A percentile compares a stretch with the other conserved stretches of the same genome.
Conservation (phyloP, 2,329 filamentous ascomycete genomes). For the Botrytis squamosa region DNA sequence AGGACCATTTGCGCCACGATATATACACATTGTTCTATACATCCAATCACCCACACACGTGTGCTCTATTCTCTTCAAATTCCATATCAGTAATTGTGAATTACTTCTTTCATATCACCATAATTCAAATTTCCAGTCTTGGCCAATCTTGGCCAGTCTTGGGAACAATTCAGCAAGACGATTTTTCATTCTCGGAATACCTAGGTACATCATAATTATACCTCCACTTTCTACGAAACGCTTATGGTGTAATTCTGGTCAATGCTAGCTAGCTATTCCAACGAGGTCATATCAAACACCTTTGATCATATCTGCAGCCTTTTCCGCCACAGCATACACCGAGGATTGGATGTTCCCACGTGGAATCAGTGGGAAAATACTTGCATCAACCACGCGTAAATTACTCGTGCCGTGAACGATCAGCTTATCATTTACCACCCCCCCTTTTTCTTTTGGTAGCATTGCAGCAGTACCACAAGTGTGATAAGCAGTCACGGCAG, state of each 20-base stretch:
- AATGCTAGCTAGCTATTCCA: background rate
- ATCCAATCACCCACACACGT: background rate
- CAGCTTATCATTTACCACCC: conserved; percentile 26
- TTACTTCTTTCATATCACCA: background rate
- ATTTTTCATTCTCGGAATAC: background rate
- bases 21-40: background rate
- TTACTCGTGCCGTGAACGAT: conserved; percentile 22
- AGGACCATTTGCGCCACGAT: background rate
- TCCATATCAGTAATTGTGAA: background rate
- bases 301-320: background rate
- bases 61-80: background rate
- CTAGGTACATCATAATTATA: background rate
- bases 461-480: conserved; percentile 12
- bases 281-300: background rate
- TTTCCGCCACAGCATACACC: background rate
- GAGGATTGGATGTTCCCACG: background rate
- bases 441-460: conserved; percentile 19
- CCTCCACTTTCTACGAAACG: background rate
- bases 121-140: background rate
- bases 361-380: conserved; percentile 2
- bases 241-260: background rate
- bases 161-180: background rate
- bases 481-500: background rate
- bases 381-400: conserved; percentile 26
- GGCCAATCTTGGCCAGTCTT: background rate